Evolutionary conservation across 495 filamentous ascomycete genomes (phyloP).

Genomic region (Amniculicola lignicola): DNA sequence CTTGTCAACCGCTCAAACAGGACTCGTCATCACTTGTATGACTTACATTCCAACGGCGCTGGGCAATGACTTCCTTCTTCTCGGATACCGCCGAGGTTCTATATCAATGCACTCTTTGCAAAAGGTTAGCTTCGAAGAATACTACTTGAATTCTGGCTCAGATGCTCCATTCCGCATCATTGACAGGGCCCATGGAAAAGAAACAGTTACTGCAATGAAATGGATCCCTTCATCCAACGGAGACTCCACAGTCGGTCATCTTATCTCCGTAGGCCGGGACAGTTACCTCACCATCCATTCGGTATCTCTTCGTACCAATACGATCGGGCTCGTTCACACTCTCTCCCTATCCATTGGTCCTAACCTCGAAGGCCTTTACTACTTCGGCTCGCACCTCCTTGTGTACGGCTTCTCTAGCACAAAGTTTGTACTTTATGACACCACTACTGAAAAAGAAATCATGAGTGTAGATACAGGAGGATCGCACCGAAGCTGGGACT

Average conservation of each 20-base stretch:
- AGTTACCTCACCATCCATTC: slow-evolving; percentile 63
- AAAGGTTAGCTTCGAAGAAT: neutral
- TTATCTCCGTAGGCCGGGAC: slow-evolving; percentile 72
- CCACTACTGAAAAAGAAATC: slow-evolving; percentile 60
- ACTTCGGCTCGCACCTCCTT: slow-evolving; percentile 56
- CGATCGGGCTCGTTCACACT: slow-evolving; percentile 50
- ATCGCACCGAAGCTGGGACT: slow-evolving; percentile 69
- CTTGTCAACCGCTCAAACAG: slow-evolving; percentile 10
- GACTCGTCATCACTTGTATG: slow-evolving; percentile 45
- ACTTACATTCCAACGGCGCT: slow-evolving; percentile 37
- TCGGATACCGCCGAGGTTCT: slow-evolving; percentile 66
- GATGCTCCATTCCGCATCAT: slow-evolving; percentile 23
- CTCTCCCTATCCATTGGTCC: slow-evolving; percentile 60
- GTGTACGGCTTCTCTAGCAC: slow-evolving; percentile 78
- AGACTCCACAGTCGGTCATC: slow-evolving; percentile 36
- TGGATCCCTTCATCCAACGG: slow-evolving; percentile 13
- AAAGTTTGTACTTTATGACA: slow-evolving; percentile 76
- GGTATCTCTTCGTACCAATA: slow-evolving; percentile 22
- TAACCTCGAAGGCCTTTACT: slow-evolving; percentile 65
- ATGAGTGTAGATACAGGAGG: slow-evolving; percentile 76
- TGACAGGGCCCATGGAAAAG: slow-evolving; percentile 53
- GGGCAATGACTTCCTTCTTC: slow-evolving; percentile 49
- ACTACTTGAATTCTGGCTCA: slow-evolving; percentile 36
- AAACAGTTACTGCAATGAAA: slow-evolving; percentile 67
- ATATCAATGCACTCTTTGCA: slow-evolving; percentile 51